Evolutionary conservation across 257 asterid species (phyloP).

Genomic region (Scutellaria minor): DNA sequence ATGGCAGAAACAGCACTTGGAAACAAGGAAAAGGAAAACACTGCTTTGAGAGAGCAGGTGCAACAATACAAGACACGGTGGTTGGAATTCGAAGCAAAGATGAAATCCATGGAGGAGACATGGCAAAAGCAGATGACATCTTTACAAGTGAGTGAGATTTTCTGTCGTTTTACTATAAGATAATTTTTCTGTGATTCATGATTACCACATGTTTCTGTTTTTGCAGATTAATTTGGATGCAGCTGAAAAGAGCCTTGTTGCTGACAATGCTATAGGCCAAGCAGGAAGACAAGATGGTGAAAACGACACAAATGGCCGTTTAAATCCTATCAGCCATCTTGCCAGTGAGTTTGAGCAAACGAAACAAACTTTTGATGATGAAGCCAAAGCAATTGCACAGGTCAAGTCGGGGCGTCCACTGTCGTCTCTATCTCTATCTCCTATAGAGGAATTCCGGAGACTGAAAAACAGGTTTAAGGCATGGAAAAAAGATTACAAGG

Average conservation of each 20-base stretch:
- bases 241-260: slow-evolving; percentile 60
- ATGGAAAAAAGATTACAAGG: slow-evolving; percentile 73
- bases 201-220: slow-evolving; percentile 11
- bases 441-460: slow-evolving; percentile 52
- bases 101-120: slow-evolving; percentile 62
- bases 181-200: background rate
- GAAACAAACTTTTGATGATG: slow-evolving; percentile 60
- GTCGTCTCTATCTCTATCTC: slow-evolving; percentile 25
- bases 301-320: slow-evolving; percentile 38
- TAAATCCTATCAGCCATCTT: slow-evolving; percentile 51
- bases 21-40: slow-evolving; percentile 63
- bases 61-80: slow-evolving; percentile 52
- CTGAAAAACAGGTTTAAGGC: slow-evolving; percentile 63
- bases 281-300: slow-evolving; percentile 38
- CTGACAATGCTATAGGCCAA: slow-evolving; percentile 41
- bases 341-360: slow-evolving; percentile 64
- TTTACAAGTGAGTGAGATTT: slow-evolving; percentile 57
- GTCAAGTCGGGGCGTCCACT: slow-evolving; percentile 45
- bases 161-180: slow-evolving; percentile 16
- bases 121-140: slow-evolving; percentile 74
- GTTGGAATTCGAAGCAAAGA: slow-evolving; percentile 63
- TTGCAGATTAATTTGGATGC: slow-evolving; percentile 74
- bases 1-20: slow-evolving; percentile 53
- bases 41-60: slow-evolving; percentile 57
- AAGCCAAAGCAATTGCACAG: slow-evolving; percentile 53